phyloP scores from a whole-genome alignment of 306 rosid genomes.

The Quillaja saponaria region DNA sequence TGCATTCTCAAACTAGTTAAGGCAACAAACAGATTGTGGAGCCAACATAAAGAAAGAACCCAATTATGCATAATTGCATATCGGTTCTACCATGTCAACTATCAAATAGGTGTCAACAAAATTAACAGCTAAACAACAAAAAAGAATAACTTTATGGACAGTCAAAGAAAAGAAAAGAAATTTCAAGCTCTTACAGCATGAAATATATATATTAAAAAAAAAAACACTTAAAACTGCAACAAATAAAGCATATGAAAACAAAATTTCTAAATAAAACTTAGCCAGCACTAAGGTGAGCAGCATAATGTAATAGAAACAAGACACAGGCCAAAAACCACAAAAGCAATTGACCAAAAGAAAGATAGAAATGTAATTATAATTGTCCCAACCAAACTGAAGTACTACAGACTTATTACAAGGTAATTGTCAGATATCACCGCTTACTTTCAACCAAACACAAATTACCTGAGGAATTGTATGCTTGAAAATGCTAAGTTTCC shows the following conservation, averaged over 20 bases:
- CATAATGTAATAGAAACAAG: neutral
- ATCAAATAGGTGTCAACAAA: no score
- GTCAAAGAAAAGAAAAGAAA: no score
- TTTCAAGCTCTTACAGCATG: no score
- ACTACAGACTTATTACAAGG: constrained; percentile 10
- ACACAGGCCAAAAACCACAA: neutral
- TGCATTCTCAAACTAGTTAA: neutral
- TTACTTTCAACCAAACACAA: constrained; percentile 18
- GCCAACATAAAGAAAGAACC: neutral
- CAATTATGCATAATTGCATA: no score
- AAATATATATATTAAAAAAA: no score
- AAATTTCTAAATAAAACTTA: neutral
- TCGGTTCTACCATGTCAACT: no score
- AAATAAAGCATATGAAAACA: neutral
- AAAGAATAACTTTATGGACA: neutral
- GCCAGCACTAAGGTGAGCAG: neutral
- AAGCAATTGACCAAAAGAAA: neutral
- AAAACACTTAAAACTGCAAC: no score
- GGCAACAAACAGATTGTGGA: no score
- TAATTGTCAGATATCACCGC: neutral
- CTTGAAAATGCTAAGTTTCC: constrained; percentile 94
- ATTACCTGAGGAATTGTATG: constrained; percentile 94
- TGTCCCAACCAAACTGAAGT: neutral
- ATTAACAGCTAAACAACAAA: neutral
- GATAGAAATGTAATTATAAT: no score